phyloP scores from a whole-genome alignment of 371 early-diverging fungal genomes.

The Haplosporangium sp. region DNA sequence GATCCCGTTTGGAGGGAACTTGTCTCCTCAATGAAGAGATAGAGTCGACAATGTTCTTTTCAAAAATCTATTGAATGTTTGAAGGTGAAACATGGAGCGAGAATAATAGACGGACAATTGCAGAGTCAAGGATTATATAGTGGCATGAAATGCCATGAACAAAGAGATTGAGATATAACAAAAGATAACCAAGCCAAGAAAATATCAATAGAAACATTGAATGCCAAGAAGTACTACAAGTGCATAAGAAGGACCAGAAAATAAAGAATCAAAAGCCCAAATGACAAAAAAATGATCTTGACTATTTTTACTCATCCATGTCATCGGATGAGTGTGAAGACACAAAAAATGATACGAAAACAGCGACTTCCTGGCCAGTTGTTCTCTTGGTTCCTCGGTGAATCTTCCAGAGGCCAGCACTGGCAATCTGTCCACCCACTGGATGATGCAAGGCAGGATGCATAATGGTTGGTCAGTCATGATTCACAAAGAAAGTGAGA shows the following conservation, averaged over 20 bases:
- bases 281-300: neutral
- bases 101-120: neutral
- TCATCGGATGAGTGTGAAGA: slow-evolving; percentile 4
- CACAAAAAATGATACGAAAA: slow-evolving; percentile 65
- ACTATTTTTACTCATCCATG: slow-evolving; percentile 2
- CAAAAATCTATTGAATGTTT: slow-evolving; percentile 68
- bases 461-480: neutral
- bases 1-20: slow-evolving; percentile 62
- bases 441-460: slow-evolving; percentile 1
- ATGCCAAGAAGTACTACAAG: neutral
- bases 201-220: neutral
- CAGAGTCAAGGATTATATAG: slow-evolving; percentile 35
- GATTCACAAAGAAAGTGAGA: neutral
- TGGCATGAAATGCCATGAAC: neutral
- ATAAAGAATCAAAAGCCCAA: slow-evolving; percentile 9
- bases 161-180: neutral
- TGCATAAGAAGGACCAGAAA: neutral
- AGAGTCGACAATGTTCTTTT: slow-evolving; percentile 75
- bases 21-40: slow-evolving; percentile 63
- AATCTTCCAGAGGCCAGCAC: slow-evolving; percentile 76
- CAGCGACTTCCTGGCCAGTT: slow-evolving; percentile 69
- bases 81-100: slow-evolving; percentile 8
- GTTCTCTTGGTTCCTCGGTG: slow-evolving; percentile 71
- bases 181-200: neutral
- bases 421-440: slow-evolving; percentile 64